Evolutionary conservation across 78 protist genomes (phyloP).

Genomic region (Planoprotostelium fungivorum): DNA sequence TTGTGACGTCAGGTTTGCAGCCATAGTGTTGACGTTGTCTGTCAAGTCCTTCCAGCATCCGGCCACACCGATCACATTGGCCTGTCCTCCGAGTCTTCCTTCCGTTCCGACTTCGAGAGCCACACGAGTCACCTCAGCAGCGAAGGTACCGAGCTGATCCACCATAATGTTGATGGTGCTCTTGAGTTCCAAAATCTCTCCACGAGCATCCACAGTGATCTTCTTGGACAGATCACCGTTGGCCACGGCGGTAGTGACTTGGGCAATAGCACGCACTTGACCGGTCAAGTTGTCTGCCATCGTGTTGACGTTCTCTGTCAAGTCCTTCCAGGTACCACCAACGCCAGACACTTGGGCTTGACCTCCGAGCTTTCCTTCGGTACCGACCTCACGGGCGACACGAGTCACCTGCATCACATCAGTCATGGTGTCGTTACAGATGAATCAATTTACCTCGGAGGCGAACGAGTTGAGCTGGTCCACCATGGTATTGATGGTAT

Average conservation of each 20-base stretch:
- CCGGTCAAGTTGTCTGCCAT: conserved; percentile 29
- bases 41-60: conserved; percentile 30
- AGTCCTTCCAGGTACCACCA: conserved; percentile 30
- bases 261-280: conserved; percentile 30
- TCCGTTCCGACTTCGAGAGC: conserved; percentile 45
- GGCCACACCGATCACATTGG: conserved; percentile 18
- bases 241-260: conserved; percentile 26
- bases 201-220: conserved; percentile 11
- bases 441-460: conserved; percentile 46
- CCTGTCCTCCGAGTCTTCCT: conserved; percentile 47
- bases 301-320: conserved; percentile 32
- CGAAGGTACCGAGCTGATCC: conserved; percentile 10
- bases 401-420: conserved; percentile 12
- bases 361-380: conserved; percentile 49
- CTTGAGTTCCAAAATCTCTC: conserved; percentile 25
- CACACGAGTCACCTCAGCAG: conserved; percentile 14
- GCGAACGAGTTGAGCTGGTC: conserved; percentile 43
- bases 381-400: conserved; percentile 54
- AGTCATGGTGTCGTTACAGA: conserved; percentile 4
- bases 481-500: conserved; percentile 62
- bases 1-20: conserved; percentile 35
- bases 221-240: conserved; percentile 19
- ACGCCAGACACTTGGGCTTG: conserved; percentile 46
- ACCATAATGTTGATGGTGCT: conserved; percentile 37
- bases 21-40: conserved; percentile 51